Base-by-base conservation (phyloP, 2,329 filamentous ascomycete genomes). In the Exophiala oligosperma region DNA sequence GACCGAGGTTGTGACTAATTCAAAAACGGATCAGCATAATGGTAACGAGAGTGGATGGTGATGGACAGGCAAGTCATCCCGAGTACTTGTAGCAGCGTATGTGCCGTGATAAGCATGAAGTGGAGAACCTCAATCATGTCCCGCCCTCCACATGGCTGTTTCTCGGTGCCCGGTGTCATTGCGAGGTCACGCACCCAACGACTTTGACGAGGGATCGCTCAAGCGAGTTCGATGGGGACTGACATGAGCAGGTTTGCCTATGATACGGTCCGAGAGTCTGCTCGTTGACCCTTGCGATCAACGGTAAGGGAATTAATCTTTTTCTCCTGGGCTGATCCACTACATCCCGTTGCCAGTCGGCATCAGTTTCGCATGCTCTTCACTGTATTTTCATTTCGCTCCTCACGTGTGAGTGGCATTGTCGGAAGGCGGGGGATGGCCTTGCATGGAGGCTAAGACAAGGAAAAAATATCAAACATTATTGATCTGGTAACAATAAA, bases 281-380 rank as follows among this genome's bases (percentile, higher is more conserved):
- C n/a, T 46, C 43, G 24, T 4, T 46, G 11, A 26, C 14, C 38
- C 43, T 46, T 23, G 43, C 43, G 9, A n/a, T 26, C 21, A 46
- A 11, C 26, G 43, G 43, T 26, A 46, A 4, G 43, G 21, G 43
- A 46, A 26, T 46, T 2, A 2, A 6, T 4, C 21, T 26, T 8
- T 46, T 17, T 8, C 12, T 40, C 38, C 21, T 17, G n/a, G 50
- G 37, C 21, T 28, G 50, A 41, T 43, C 50, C 50, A 28, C 50
- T 43, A 17, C 2, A 4, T 12, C 24, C 28, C 1, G 50, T 40
- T n/a, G 5, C 17, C 35, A 24, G 23, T 52, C 50, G 50, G 50
- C 50, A 52, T 52, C 35, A 52, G 50, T 52, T 52, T 52, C 50
- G 40, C 35, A 46, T 46, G 17, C 21, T 26, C 21, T 46, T 11